Conservation (phyloP, 2,329 filamentous ascomycete species). For the Blumeriella jaapii region DNA sequence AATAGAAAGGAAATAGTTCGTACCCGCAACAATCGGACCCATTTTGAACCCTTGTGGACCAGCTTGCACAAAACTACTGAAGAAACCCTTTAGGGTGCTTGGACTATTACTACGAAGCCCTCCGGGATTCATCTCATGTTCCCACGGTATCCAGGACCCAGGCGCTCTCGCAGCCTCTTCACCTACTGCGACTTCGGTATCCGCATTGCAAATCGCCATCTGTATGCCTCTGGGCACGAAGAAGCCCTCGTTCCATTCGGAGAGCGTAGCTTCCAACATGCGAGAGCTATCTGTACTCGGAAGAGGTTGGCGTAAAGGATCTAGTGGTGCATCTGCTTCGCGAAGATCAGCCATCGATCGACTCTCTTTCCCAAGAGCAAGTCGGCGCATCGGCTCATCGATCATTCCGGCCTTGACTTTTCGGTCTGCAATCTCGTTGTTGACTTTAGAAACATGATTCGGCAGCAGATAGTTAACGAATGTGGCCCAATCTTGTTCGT, state of each 20-base stretch:
- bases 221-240: constrained; percentile 38
- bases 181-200: constrained; percentile 31
- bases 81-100: constrained; percentile 5
- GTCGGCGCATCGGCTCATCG: constrained; percentile 20
- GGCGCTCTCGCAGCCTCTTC: constrained; percentile 30
- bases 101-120: constrained; percentile 1
- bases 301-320: constrained; percentile 21
- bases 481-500: constrained; percentile 44
- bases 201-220: constrained; percentile 32
- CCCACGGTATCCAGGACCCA: constrained; percentile 34
- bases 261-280: constrained; percentile 32
- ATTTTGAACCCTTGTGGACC: constrained; percentile 20
- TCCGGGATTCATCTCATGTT: constrained; percentile 11
- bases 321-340: constrained; percentile 34
- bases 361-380: constrained; percentile 15
- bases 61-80: constrained; percentile 10
- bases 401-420: constrained; percentile 36
- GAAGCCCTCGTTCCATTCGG: constrained; percentile 46
- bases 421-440: constrained; percentile 37
- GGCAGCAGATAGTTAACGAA: constrained; percentile 47
- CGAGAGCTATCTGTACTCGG: constrained; percentile 14
- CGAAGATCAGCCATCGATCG: constrained; percentile 21
- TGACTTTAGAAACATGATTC: constrained; percentile 33
- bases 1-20: not conserved
- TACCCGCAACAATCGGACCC: constrained; percentile 18